Percentiles rank a stretch among this genome's conserved stretches.
These are phyloP conservation scores for Senna tora DNA, from an alignment of 306 rosid genomes.

Conservation along the genomic window DNA sequence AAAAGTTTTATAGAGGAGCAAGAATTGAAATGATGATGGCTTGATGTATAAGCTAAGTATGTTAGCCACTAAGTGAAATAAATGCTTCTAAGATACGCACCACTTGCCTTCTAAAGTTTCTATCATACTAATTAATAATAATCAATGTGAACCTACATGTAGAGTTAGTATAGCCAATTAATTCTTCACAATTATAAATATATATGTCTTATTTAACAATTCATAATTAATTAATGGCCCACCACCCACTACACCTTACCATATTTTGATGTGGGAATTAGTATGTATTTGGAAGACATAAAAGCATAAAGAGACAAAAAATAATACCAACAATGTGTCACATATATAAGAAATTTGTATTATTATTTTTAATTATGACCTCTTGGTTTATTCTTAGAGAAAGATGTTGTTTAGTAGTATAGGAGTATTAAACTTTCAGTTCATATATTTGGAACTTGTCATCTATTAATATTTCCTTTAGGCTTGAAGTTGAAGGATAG, in stretches of 20 bases:
- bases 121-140: constrained; percentile 35
- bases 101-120: constrained; percentile 42
- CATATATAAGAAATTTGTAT: too few relatives aligned
- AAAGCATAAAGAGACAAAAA: constrained; percentile 32
- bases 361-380: too few relatives aligned
- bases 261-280: constrained; percentile 11
- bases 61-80: constrained; percentile 35
- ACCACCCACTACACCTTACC: constrained; percentile 44
- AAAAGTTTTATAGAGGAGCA: background rate
- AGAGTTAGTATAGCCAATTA: background rate
- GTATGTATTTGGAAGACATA: background rate
- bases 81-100: constrained; percentile 56
- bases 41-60: constrained; percentile 70
- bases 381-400: too few relatives aligned
- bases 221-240: constrained; percentile 13
- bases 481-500: too few relatives aligned
- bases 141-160: background rate
- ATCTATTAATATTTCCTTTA: too few relatives aligned
- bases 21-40: constrained; percentile 62
- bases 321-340: too few relatives aligned
- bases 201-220: constrained; percentile 21
- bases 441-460: too few relatives aligned
- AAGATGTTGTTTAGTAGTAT: too few relatives aligned
- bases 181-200: background rate
- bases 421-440: too few relatives aligned